A percentile compares a stretch with the other conserved stretches of the same genome.
Evolutionary conservation across 192 early-diverging fungal genomes (phyloP).

Genomic region (Umbelopsis ramanniana): DNA sequence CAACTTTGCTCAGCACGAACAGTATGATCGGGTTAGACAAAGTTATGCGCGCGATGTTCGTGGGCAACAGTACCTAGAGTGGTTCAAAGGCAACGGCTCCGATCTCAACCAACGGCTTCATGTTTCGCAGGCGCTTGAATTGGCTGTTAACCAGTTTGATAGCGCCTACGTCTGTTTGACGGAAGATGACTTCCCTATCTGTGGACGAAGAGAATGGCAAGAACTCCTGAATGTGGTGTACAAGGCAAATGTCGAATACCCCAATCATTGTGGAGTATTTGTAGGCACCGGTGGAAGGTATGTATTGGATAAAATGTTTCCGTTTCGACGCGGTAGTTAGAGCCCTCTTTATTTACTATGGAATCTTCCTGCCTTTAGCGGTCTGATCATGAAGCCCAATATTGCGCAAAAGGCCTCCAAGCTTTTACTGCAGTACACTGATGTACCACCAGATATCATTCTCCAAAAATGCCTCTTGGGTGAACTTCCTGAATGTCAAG

Average conservation of each 20-base stretch:
- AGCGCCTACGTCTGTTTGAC: constrained; percentile 50
- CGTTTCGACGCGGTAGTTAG: background rate
- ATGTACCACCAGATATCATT: constrained; percentile 55
- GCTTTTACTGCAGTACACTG: constrained; percentile 34
- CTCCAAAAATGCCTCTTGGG: constrained; percentile 58
- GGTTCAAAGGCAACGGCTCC: constrained; percentile 49
- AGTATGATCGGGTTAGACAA: constrained; percentile 43
- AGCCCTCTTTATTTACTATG: background rate
- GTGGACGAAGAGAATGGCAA: constrained; percentile 48
- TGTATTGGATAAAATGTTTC: background rate
- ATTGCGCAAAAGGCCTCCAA: constrained; percentile 33
- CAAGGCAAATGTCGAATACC: constrained; percentile 43
- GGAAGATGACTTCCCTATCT: constrained; percentile 63
- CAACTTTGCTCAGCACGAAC: constrained; percentile 52
- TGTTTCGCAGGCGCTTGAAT: constrained; percentile 47
- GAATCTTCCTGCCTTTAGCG: constrained; percentile 24
- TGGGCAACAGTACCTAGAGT: constrained; percentile 51
- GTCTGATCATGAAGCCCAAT: constrained; percentile 42
- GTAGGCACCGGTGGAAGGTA: constrained; percentile 61
- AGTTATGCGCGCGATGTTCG: constrained; percentile 43
- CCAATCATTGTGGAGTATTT: constrained; percentile 58
- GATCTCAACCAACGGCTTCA: constrained; percentile 56
- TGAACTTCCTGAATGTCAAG: constrained; percentile 45
- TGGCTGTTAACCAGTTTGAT: constrained; percentile 35
- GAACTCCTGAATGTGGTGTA: constrained; percentile 56